Evolutionary conservation across 257 asterid genomes (phyloP).

Genomic region (Buddleja alternifolia): DNA sequence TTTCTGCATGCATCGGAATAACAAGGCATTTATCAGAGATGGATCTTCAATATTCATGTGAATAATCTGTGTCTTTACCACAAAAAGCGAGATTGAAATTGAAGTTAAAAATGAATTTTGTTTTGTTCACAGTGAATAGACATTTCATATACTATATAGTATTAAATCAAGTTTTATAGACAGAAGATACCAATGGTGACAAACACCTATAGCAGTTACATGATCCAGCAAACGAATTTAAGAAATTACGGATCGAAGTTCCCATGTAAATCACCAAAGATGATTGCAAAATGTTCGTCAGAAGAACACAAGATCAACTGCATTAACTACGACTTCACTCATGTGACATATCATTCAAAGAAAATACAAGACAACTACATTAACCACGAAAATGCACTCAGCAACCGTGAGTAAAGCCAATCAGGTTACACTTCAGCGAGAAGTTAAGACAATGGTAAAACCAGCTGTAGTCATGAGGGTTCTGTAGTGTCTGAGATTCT

Average conservation of each 20-base stretch:
- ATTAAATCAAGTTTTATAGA: conserved; percentile 19
- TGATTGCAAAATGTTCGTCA: conserved; percentile 12
- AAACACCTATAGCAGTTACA: conserved; percentile 12
- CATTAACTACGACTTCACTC: neutral
- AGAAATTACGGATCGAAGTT: neutral
- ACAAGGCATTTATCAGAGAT: conserved; percentile 31
- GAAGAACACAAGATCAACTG: conserved; percentile 13
- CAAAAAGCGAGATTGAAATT: neutral
- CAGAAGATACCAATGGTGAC: neutral
- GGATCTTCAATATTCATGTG: conserved; percentile 15
- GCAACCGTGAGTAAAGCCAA: conserved; percentile 7
- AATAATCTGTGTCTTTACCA: conserved; percentile 25
- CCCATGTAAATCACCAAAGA: conserved; percentile 18
- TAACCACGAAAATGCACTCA: neutral
- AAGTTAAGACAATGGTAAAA: conserved; percentile 12
- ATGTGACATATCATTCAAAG: too few relatives aligned
- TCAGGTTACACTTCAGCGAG: neutral
- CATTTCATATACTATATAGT: conserved; percentile 16
- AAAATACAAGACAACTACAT: neutral
- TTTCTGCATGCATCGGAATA: conserved; percentile 61
- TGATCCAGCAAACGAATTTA: conserved; percentile 1
- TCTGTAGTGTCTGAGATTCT: neutral
- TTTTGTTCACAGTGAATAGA: neutral
- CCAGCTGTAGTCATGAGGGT: conserved; percentile 22
- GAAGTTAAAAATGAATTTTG: conserved; percentile 5